Conservation (phyloP, 139 green algal genomes). For the Raphidocelis subcapitata region DNA sequence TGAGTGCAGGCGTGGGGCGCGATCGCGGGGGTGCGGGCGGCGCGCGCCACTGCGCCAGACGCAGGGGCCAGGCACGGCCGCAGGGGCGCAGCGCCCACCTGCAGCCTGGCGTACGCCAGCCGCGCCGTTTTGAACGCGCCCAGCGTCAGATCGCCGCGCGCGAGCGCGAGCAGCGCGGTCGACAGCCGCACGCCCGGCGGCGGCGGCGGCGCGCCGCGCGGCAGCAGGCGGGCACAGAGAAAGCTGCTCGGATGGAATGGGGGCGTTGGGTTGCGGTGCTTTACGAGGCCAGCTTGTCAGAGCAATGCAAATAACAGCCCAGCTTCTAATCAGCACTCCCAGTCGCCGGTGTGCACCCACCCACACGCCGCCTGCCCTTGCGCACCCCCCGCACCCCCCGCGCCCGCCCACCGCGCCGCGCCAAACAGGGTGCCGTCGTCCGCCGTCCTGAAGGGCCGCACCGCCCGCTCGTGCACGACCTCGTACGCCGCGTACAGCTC, state of each 20-base stretch:
- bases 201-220: conserved; percentile 23
- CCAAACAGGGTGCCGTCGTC: conserved; percentile 68
- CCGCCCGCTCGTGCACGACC: conserved; percentile 51
- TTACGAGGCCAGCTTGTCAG: no score
- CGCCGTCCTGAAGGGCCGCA: conserved; percentile 57
- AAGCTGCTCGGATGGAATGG: conserved; percentile 47
- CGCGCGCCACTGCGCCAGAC: no score
- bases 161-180: conserved; percentile 59
- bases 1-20: no score
- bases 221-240: conserved; percentile 62
- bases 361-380: background rate
- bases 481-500: conserved; percentile 81
- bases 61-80: no score
- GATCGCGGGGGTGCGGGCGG: no score
- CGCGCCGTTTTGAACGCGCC: conserved; percentile 80
- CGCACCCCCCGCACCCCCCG: no score
- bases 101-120: conserved; percentile 74
- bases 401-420: conserved; percentile 10
- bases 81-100: conserved; percentile 31
- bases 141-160: conserved; percentile 43
- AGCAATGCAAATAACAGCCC: no score
- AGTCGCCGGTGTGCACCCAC: no score
- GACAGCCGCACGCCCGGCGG: conserved; percentile 39
- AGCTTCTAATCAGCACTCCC: no score
- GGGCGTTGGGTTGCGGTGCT: no score